A percentile compares a stretch with the other conserved stretches of the same genome.
Evolutionary conservation across 2,329 filamentous ascomycete genomes (phyloP).

Genomic region (Arachnomyces sp.): DNA sequence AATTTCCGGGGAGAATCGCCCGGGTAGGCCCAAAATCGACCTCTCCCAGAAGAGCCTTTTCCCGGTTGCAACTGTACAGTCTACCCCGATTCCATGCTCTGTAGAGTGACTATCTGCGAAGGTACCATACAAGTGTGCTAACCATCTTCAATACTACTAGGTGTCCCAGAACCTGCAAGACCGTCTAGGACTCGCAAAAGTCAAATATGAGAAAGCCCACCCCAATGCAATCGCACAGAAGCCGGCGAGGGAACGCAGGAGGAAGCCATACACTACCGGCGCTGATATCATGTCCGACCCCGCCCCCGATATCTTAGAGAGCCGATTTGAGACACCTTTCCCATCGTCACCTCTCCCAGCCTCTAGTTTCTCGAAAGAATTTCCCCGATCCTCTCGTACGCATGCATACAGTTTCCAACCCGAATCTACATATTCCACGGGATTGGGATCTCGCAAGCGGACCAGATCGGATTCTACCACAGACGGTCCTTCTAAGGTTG

Average conservation of each 20-base stretch:
- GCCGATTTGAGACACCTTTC: slow-evolving; percentile 41
- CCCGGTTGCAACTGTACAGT: too few relatives aligned
- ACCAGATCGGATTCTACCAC: slow-evolving; percentile 56
- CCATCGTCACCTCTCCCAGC: slow-evolving; percentile 81
- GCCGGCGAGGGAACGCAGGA: slow-evolving; percentile 70
- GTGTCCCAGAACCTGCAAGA: slow-evolving; percentile 90
- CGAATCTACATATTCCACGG: slow-evolving; percentile 35
- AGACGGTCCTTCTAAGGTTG: slow-evolving; percentile 50
- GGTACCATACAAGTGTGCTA: slow-evolving; percentile 9
- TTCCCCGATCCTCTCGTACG: slow-evolving; percentile 48
- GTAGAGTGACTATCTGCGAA: slow-evolving; percentile 6
- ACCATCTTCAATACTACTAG: slow-evolving; percentile 42
- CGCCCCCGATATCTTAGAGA: slow-evolving; percentile 71
- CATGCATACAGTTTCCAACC: slow-evolving; percentile 38
- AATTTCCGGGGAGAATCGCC: too few relatives aligned
- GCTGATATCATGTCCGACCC: slow-evolving; percentile 78
- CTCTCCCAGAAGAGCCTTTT: too few relatives aligned
- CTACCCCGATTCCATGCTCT: slow-evolving; percentile 6
- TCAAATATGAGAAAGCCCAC: slow-evolving; percentile 95
- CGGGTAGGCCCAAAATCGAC: too few relatives aligned
- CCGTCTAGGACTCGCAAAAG: slow-evolving; percentile 87
- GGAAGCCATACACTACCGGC: slow-evolving; percentile 51
- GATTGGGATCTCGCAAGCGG: slow-evolving; percentile 55
- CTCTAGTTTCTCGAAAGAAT: slow-evolving; percentile 74
- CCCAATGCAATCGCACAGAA: slow-evolving; percentile 60